Conservation (phyloP, 1,284 basidiomycete species). For the Wolfiporia cocos region DNA sequence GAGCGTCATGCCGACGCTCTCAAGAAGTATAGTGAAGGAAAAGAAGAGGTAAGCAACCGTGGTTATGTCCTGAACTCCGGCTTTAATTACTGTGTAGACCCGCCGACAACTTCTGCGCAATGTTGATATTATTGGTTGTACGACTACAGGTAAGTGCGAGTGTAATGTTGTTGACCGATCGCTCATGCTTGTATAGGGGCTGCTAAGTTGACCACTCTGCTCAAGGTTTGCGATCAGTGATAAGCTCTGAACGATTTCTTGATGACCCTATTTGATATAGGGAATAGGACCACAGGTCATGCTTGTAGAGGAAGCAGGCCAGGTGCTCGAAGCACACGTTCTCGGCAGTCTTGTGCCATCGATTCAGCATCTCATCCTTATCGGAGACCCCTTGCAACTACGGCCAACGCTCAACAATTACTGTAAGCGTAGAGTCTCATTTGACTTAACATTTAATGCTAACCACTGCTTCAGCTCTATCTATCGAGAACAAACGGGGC, state of each 20-base stretch:
- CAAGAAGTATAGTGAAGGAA: slow-evolving; percentile 28
- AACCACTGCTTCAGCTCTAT: slow-evolving; percentile 16
- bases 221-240: slow-evolving; percentile 43
- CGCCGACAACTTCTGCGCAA: slow-evolving; percentile 41
- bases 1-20: slow-evolving; percentile 24
- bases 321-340: slow-evolving; percentile 72
- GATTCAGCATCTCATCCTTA: slow-evolving; percentile 18
- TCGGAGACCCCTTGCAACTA: slow-evolving; percentile 45
- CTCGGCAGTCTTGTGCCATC: slow-evolving; percentile 50
- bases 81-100: too few species aligned
- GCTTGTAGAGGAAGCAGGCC: slow-evolving; percentile 53
- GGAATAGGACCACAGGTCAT: slow-evolving; percentile 27
- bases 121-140: slow-evolving; percentile 65
- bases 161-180: background rate
- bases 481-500: slow-evolving; percentile 33
- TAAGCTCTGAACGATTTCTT: too few species aligned
- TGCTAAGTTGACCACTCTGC: slow-evolving; percentile 51
- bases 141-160: slow-evolving; percentile 50
- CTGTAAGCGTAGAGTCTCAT: slow-evolving; percentile 32
- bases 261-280: slow-evolving; percentile 18
- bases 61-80: too few species aligned
- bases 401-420: slow-evolving; percentile 63
- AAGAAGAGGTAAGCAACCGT: slow-evolving; percentile 26
- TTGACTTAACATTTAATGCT: background rate
- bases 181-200: slow-evolving; percentile 38